phyloP scores from a whole-genome alignment of 108 stramenopile species.

The Epithemia pelagica region DNA sequence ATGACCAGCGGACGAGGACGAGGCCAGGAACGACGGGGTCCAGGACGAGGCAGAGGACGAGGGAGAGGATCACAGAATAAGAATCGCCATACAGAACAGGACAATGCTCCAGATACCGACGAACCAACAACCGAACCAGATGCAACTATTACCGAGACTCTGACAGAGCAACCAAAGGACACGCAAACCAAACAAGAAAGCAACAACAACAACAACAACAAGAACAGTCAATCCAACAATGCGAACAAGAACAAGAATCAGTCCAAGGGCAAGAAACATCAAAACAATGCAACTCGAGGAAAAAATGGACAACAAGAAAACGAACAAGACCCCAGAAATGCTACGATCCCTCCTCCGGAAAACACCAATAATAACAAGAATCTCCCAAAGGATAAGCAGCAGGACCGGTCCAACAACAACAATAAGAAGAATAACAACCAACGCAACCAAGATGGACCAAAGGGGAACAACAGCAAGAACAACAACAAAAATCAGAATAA shows the following conservation, averaged over 20 bases:
- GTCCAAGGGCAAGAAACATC: no score
- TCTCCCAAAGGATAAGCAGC: not conserved
- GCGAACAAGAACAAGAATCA: constrained; percentile 9
- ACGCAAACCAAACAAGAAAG: no score
- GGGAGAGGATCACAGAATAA: constrained; percentile 6
- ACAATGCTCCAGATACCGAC: not conserved
- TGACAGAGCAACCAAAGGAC: no score
- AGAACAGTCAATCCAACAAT: no score
- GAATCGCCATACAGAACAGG: no score
- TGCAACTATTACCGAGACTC: not conserved
- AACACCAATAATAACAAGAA: constrained; percentile 6
- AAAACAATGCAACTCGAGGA: no score
- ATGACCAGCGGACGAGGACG: constrained; percentile 5
- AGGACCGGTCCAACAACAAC: no score
- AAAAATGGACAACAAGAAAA: constrained; percentile 10
- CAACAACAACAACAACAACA: constrained; percentile 2
- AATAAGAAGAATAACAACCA: constrained; percentile 17
- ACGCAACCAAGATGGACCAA: no score
- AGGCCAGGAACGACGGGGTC: no score
- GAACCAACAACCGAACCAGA: not conserved
- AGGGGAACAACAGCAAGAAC: constrained; percentile 4
- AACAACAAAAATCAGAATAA: not conserved
- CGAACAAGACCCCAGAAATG: not conserved
- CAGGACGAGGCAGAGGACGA: not conserved
- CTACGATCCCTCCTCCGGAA: not conserved